Base-by-base conservation (phyloP, 169 alveolate genomes). In the Plasmodium vinckei region DNA sequence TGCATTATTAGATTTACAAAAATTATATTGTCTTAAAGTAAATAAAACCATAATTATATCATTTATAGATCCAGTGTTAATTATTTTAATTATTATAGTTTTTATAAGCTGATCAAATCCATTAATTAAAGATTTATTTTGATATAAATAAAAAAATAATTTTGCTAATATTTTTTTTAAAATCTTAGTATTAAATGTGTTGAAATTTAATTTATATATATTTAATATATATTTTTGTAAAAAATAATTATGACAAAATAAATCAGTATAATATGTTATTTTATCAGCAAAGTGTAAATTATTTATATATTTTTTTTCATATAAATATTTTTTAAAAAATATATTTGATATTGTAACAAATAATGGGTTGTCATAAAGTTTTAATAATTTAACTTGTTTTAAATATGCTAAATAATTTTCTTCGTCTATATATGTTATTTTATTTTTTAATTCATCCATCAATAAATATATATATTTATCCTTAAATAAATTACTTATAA, bases 231-330 rank as follows among this genome's bases (percentile, higher is more conserved):
- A 61, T 25, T 82, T 82, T 17, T 82, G 90, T 72, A 82, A 47
- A 17, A 49, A 61, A 39, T 71, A 70, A 57, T 72, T 56, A 27
- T 82, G 15, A 27, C 90, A 82, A 68, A 82, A 82, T 15, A 82
- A 54, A 23, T 82, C 90, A 6, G 90, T 82, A 15, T 82, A 82
- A 47, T 82, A 82, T 57, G 90, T 82, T 63, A 82, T 47, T 47
- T 57, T 82, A 56, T 82, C 90, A 21, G 90, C 82, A 17, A 82
- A 54, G 2, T 10, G 27, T 44, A 82, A 54, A 82, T 82, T 82
- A 9, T 53, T 47, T 21, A 82, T 21, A 12, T 49, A 59, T 51
- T 69, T 82, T 68, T 67, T 69, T 15, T 68, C 57, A 21, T n/a
- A 17, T 19, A 60, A 33, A 60, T 82, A 68, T 54, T 54, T 68